Conservation (phyloP, 768 basidiomycete species). For the Pulveroboletus frians region DNA sequence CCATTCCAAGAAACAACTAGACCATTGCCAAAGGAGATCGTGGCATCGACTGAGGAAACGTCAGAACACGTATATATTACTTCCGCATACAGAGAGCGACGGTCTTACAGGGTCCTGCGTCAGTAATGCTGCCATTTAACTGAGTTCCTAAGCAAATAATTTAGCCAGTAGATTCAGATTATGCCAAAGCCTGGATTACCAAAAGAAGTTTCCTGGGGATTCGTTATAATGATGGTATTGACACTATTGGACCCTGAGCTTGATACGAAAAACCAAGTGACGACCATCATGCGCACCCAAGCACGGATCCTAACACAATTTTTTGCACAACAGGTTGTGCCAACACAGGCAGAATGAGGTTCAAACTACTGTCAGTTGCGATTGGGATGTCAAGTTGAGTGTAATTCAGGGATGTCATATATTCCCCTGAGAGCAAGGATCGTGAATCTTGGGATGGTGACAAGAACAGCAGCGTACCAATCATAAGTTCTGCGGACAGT, state of each 20-base stretch:
- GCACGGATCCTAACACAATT: conserved; percentile 51
- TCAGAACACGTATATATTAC: conserved; percentile 4
- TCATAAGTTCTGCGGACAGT: conserved; percentile 48
- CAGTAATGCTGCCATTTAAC: conserved; percentile 58
- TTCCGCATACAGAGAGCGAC: neutral
- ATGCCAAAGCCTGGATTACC: conserved; percentile 28
- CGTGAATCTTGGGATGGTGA: neutral
- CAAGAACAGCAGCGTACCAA: conserved; percentile 36
- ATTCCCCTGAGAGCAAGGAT: conserved; percentile 45
- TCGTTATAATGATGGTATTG: conserved; percentile 54
- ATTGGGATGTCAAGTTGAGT: conserved; percentile 53
- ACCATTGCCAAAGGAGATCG: conserved; percentile 59
- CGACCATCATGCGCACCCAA: conserved; percentile 40
- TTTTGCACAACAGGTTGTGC: conserved; percentile 73
- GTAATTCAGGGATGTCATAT: conserved; percentile 57
- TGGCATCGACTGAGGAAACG: conserved; percentile 51
- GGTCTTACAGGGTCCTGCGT: conserved; percentile 66
- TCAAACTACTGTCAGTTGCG: conserved; percentile 54
- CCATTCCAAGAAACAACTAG: conserved; percentile 58
- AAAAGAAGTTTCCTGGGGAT: conserved; percentile 55
- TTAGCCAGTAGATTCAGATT: conserved; percentile 1
- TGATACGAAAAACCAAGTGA: neutral
- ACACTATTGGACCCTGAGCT: conserved; percentile 36
- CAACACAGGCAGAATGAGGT: conserved; percentile 62
- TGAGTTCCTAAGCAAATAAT: conserved; percentile 35